Base-by-base conservation (phyloP, 768 basidiomycete species). In the Rhodotorula paludigena region DNA sequence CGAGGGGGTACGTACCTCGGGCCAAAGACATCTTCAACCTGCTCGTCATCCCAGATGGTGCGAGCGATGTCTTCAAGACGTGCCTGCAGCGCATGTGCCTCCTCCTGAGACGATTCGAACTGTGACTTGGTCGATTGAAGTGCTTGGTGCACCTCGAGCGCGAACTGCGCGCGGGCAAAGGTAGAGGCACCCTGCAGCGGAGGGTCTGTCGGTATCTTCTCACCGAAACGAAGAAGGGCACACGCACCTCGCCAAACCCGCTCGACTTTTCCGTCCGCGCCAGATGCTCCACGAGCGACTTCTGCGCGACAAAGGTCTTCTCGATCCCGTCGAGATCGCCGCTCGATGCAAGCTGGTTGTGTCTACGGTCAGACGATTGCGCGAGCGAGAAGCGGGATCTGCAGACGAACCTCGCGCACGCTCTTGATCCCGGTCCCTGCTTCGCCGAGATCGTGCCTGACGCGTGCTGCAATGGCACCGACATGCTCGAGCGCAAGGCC, bases 401-500 rank as follows among this genome's bases (percentile, higher is more conserved):
- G n/a, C n/a, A n/a, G n/a, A 68, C 77, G 56, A 55, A 89, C 91
- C 80, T 92, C 89, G 42, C 90, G 89, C 36, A 93, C 74, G 5
- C 89, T 81, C 30, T 51, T 48, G n/a, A 71, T 44, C 23, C 41
- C 58, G 14, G 61, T 64, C 10, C 28, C 33, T 45, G 71, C 77
- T 74, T 11, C 79, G 81, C 15, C 41, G 83, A 74, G 53, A 75
- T 82, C 86, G 0, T 83, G 79, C 39, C 89, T 84, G 48, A 98
- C 83, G 48, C 85, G 84, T 8, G 92, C 89, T 32, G 89, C 92
- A 59, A 99, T 90, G n/a, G 87, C 83, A 16, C 96, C 96, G 0
- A 99, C 81, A 78, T 98, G 90, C 76, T 99, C 96, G 42, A 98
- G 81, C 0, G 92, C 90, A 69, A 96, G 86, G 2, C 86, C 86